phyloP scores from a whole-genome alignment of 805 yeast genomes.

The Ogataea pignaliae region DNA sequence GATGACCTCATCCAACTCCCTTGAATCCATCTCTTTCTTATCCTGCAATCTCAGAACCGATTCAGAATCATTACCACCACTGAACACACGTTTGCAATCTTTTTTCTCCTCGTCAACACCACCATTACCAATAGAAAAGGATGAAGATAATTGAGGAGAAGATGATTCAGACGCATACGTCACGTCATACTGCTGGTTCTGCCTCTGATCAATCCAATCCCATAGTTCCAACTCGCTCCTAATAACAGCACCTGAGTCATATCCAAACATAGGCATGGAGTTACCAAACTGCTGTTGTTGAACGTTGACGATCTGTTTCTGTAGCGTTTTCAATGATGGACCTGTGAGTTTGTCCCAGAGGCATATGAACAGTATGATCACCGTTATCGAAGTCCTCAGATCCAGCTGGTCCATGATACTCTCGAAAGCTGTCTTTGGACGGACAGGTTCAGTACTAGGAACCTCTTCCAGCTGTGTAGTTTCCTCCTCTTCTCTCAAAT shows the following conservation, averaged over 20 bases:
- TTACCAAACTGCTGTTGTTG: conserved; percentile 5
- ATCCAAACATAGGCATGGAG: neutral
- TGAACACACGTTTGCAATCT: neutral
- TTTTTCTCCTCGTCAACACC: conserved; percentile 6
- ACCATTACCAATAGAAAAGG: neutral
- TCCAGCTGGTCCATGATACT: conserved; percentile 19
- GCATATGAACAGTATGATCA: conserved; percentile 17
- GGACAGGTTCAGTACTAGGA: conserved; percentile 6
- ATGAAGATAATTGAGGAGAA: too few relatives aligned
- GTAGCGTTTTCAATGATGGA: conserved; percentile 8
- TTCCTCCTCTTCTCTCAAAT: conserved; percentile 5
- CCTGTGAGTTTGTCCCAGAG: conserved; percentile 14
- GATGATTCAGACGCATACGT: too few relatives aligned
- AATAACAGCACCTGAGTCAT: conserved; percentile 26
- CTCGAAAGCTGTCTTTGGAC: conserved; percentile 10
- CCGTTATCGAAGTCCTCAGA: conserved; percentile 14
- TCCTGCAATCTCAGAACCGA: neutral
- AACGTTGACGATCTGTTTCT: conserved; percentile 2
- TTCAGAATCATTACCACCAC: neutral
- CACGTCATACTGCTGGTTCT: conserved; percentile 5
- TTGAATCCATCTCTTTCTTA: conserved; percentile 13
- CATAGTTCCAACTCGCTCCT: conserved; percentile 60
- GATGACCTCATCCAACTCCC: conserved; percentile 45
- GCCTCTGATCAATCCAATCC: conserved; percentile 59
- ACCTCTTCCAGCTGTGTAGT: conserved; percentile 5